Base-by-base conservation (phyloP, 2,329 filamentous ascomycete genomes). In the Thielaviopsis euricoi region DNA sequence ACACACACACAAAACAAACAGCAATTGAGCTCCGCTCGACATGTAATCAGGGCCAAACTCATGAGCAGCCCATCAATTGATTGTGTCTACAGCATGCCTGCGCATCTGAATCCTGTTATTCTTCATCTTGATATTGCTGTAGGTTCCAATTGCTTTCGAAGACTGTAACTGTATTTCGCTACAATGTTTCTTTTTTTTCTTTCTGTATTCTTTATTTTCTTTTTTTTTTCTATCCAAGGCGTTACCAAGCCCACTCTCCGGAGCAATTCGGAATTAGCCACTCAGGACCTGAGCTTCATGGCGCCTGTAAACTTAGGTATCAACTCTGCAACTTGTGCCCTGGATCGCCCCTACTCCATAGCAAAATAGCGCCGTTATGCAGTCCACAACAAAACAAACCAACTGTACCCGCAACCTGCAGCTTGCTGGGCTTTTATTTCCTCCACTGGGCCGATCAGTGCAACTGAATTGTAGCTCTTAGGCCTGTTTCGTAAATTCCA, bases 261-360 rank as follows among this genome's bases (percentile, higher is more conserved):
- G 58, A 60, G 58, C 55, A 57, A 55, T 60, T 58, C 58, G 58
- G 58, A 54, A 60, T 55, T 19, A 46, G 19, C 58, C 58, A 57
- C 48, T 60, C 58, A 60, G 25, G 40, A 25, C 51, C 15, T 40
- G 52, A 54, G 58, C 52, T 57, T 49, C 56, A 52, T 52, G 55
- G 21, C 40, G 55, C 58, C 58, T 60, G 55, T 60, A 60, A 60
- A 55, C 57, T 60, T 60, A 60, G 58, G 58, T 58, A 37, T 57
- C 58, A 60, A 60, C 25, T 60, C 55, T 55, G 29, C 48, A n/a
- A 46, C 50, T 57, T 33, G 29, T 60, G 55, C 33, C 57, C 43
- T 59, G 53, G 33, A 52, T 55, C 46, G 53, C 40, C 46, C 46
- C 37, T 43, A 43, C 37, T 43, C 43, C 23, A 59, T 37, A 48